Evolutionary conservation across 306 rosid species (phyloP).

Genomic region (Oemleria cerasiformis): DNA sequence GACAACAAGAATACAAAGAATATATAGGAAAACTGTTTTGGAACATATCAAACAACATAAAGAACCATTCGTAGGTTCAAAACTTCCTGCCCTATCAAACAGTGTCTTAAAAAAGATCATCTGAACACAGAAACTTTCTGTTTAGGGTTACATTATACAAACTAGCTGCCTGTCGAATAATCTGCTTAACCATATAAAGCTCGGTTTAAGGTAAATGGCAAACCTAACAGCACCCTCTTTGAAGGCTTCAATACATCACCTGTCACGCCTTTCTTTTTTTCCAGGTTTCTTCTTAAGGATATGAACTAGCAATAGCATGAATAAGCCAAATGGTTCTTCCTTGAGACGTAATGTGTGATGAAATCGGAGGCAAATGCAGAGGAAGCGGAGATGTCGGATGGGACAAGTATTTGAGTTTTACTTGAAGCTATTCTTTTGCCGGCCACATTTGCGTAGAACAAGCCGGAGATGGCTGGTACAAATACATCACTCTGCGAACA

Average conservation of each 20-base stretch:
- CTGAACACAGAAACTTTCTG: constrained; percentile 25
- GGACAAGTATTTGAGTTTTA: constrained; percentile 76
- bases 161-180: constrained; percentile 18
- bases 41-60: constrained; percentile 23
- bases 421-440: constrained; percentile 88
- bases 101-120: constrained; percentile 22
- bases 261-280: constrained; percentile 26
- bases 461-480: constrained; percentile 91
- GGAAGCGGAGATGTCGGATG: constrained; percentile 56
- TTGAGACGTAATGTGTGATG: constrained; percentile 72
- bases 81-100: constrained; percentile 15
- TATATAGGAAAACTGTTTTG: background rate
- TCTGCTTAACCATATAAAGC: constrained; percentile 17
- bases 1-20: constrained; percentile 17
- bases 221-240: constrained; percentile 35
- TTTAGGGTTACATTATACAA: constrained; percentile 30
- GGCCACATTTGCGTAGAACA: constrained; percentile 88
- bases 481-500: constrained; percentile 78
- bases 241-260: constrained; percentile 30
- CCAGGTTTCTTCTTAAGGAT: constrained; percentile 17
- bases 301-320: constrained; percentile 72
- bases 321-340: constrained; percentile 95
- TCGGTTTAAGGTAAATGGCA: constrained; percentile 19
- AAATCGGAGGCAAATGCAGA: constrained; percentile 65
- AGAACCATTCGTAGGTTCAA: constrained; percentile 15